Base-by-base conservation (phyloP, 805 yeast genomes). In the Ogataea sp. region DNA sequence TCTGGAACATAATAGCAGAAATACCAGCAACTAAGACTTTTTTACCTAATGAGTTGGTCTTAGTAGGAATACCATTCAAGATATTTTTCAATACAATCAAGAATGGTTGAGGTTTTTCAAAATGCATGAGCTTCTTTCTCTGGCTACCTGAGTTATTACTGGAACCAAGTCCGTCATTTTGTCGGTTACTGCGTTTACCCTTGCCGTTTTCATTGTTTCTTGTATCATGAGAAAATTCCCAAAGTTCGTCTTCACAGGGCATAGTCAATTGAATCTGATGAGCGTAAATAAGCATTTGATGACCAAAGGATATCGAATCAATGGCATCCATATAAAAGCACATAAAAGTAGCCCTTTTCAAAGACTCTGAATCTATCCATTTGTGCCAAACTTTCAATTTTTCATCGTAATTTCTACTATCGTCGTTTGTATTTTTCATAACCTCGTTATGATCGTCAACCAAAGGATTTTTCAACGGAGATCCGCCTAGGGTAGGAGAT, bases 291-390 rank as follows among this genome's bases (percentile, higher is more conserved):
- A 78, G 56, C 49, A 75, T 64, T 42, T 81, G 74, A 58, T 86
- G 95, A 6, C 94, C 83, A 56, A 82, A 85, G 36, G 83, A 71
- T 14, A 82, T 75, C 29, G 87, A 83, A 62, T 87, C 94, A 2
- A 80, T 71, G 2, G 83, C 78, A 58, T 86, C 96, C 50, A 83
- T 67, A 53, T 81, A 82, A 55, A 86, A 87, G 13, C 94, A 87
- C 77, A 83, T 76, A 42, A 80, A 75, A 1, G 94, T 84, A 1
- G 83, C 72, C 41, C 96, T 61, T 54, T 86, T 86, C 68, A 83
- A 67, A 36, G 80, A 73, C 58, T 86, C 96, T 31, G 78, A 75
- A 39, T 83, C 86, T 13, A 86, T 80, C 95, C 95, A 86, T 46
- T 71, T 67, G 59, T 69, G 50, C 73, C 76, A 71, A 51, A 79